phyloP scores from a whole-genome alignment of 176 grass and related monocot species.

The Hyparrhenia diplandra region DNA sequence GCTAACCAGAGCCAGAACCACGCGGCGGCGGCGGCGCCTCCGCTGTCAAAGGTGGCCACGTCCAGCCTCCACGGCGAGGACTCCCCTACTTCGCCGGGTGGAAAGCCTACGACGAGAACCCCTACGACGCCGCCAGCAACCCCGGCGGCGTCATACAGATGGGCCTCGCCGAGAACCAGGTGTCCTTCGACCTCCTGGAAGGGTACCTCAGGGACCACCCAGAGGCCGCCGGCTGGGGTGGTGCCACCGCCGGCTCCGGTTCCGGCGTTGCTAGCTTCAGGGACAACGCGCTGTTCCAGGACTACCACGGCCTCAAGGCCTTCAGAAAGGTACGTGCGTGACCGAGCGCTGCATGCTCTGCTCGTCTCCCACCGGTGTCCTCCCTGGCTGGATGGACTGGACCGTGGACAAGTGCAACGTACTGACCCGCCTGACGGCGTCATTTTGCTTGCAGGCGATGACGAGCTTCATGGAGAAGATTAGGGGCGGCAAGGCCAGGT shows the following conservation, averaged over 20 bases:
- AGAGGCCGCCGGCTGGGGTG: conserved; percentile 43
- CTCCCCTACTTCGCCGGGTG: conserved; percentile 87
- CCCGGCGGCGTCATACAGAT: conserved; percentile 83
- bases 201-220: conserved; percentile 59
- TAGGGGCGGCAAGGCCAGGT: conserved; percentile 59
- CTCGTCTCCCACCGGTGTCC: neutral
- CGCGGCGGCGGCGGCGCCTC: neutral
- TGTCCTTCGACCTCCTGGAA: conserved; percentile 87
- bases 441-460: conserved; percentile 64
- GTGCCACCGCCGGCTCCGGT: conserved; percentile 16
- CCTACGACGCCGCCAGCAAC: conserved; percentile 60
- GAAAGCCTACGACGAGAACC: conserved; percentile 78
- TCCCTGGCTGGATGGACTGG: neutral
- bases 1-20: neutral
- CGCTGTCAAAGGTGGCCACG: conserved; percentile 56
- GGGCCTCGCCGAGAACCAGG: conserved; percentile 93
- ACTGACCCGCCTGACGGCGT: neutral
- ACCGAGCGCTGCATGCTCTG: neutral
- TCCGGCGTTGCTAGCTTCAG: conserved; percentile 51
- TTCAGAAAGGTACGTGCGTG: conserved; percentile 41
- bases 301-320: conserved; percentile 75
- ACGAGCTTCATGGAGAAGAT: conserved; percentile 85
- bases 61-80: conserved; percentile 72
- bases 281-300: conserved; percentile 94
- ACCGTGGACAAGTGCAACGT: neutral